Evolutionary conservation across 129 eudicot genomes (phyloP).

Genomic region (Escallonia rubra): DNA sequence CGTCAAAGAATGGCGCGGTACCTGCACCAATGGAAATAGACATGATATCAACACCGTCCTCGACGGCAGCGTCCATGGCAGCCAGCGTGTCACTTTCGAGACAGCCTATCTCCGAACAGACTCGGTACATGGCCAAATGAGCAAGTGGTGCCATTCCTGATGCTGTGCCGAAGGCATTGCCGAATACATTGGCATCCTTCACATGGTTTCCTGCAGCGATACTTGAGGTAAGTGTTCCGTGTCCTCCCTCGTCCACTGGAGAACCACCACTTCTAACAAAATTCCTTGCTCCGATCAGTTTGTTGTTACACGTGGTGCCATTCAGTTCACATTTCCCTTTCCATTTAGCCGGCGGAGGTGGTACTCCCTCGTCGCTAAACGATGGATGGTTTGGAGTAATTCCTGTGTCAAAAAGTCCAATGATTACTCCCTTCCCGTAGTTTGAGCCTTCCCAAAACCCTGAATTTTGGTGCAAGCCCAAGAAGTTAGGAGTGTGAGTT

Average conservation of each 20-base stretch:
- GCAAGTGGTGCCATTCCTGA: slow-evolving; percentile 39
- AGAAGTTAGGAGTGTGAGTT: slow-evolving; percentile 26
- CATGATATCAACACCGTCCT: slow-evolving; percentile 34
- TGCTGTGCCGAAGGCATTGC: slow-evolving; percentile 21
- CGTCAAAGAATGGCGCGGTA: slow-evolving; percentile 5
- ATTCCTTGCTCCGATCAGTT: slow-evolving; percentile 34
- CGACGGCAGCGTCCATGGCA: slow-evolving; percentile 31
- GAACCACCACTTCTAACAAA: slow-evolving; percentile 16
- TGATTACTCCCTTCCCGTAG: slow-evolving; percentile 32
- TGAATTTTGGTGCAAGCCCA: slow-evolving; percentile 26
- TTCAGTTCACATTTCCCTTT: slow-evolving; percentile 34
- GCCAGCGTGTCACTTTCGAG: slow-evolving; percentile 26
- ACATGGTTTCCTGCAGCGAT: slow-evolving; percentile 34
- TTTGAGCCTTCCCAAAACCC: slow-evolving; percentile 30
- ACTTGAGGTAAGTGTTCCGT: slow-evolving; percentile 39
- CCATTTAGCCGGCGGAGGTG: slow-evolving; percentile 39
- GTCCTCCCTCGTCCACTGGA: slow-evolving; percentile 17
- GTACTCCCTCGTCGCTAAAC: slow-evolving; percentile 20
- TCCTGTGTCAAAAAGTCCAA: slow-evolving; percentile 34
- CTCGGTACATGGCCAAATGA: slow-evolving; percentile 28
- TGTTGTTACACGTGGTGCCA: slow-evolving; percentile 27
- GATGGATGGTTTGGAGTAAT: slow-evolving; percentile 18
- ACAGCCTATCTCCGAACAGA: slow-evolving; percentile 12
- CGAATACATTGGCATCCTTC: slow-evolving; percentile 19
- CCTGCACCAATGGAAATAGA: slow-evolving; percentile 28